Evolutionary conservation across 257 asterid genomes (phyloP), one percentile per base, ranked within the genome.

Genomic region (Ocimum tenuiflorum): DNA sequence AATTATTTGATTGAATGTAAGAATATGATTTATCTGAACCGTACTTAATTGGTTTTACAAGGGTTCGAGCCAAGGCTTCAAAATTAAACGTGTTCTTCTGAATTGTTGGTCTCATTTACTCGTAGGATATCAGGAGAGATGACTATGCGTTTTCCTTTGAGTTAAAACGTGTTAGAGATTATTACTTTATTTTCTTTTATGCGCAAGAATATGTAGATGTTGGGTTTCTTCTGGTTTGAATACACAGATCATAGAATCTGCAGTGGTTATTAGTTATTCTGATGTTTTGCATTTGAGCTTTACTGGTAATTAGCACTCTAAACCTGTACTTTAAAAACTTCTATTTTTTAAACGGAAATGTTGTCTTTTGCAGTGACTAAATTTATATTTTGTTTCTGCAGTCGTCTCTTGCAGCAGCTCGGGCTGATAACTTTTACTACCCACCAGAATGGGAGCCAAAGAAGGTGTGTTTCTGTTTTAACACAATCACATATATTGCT

Each of bases 361-460:
- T 46, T 9, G 45, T 42, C 20, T 38, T 46, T 1, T 31, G 6
- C 0, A 11, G 53, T 52, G 57, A 36, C 68, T 77, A 75, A 82
- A 22, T 51, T 3, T 39, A 46, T 63, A 71, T 35, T 80, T 71
- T 81, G 53, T 66, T 71, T 80, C 29, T 85, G 88, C 89, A 92
- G 99, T 88, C 99, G 49, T 69, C 99, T 45, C 96, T 94, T 73
- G 94, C 96, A 68, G 99, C 97, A 24, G 99, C 96, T 13, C 88
- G 97, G 78, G 99, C 99, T n/a, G 99, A 94, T 73, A 94, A 94
- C 63, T 94, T 94, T 60, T 94, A 90, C 83, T 94, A 80, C 73
- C 99, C 99, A 39, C 99, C 99, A 47, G 95, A 90, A 92, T 92
- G 99, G 97, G 91, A 86, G 10, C 97, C 99, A 49, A 92, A 90